Evolutionary conservation across 768 basidiomycete genomes (phyloP), one percentile per base, ranked within the genome.

Genomic region (Suillus bovinus): DNA sequence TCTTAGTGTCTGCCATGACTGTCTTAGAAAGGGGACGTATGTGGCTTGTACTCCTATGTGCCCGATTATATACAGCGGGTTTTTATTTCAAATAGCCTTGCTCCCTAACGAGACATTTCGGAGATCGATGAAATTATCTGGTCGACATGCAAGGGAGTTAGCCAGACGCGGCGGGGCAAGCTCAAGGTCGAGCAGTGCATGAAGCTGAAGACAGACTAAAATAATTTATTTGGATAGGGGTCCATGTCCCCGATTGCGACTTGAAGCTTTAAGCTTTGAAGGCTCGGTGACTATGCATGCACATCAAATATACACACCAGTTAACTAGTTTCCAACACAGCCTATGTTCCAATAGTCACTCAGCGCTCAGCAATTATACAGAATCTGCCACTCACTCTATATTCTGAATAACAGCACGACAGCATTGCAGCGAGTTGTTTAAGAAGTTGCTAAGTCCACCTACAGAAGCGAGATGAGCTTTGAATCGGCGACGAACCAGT

Each of bases 381-480:
- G 20, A 20, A n/a, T 16, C 16, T 7, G 38, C 6, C 38, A 16
- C 5, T 38, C 14, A 6, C 14, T 16, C 38, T 33, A 33, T 33
- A 33, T 8, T 5, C 33, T 3, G 0, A 16, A n/a, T 8, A 47
- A 24, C 46, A 50, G 29, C 5, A 31, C 10, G 17, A 31, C 7
- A 27, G 24, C 8, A 6, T 49, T 46, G 5, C 47, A 4, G 16
- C 3, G 7, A 4, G 1, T 49, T 10, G 22, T 38, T 11, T 2
- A 53, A 27, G 16, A 36, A 20, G 16, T 16, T 17, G 13, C 34
- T 22, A 62, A 58, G 24, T 31, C 5, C 58, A 62, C 61, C 58
- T 62, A 22, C 58, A n/a, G 24, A 22, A 59, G 16, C 1, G 33
- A 33, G 9, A 10, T 55, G 10, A 55, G 41, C 68, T 68, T 27